Evolutionary conservation across 768 basidiomycete genomes (phyloP).

Genomic region (Pleurotus ostreatus): DNA sequence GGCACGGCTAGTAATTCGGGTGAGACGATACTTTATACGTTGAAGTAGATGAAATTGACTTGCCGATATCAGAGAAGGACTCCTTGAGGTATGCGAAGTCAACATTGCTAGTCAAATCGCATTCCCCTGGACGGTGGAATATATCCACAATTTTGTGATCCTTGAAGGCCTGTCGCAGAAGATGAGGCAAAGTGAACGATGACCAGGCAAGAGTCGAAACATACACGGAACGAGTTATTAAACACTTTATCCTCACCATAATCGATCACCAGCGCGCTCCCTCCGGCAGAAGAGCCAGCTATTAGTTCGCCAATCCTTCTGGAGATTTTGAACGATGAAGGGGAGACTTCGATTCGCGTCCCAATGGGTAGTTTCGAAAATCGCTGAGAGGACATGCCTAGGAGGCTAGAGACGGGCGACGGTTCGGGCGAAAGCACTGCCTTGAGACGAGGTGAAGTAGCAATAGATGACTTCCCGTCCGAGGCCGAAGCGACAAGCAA

Average conservation of each 20-base stretch:
- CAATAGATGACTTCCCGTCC: constrained; percentile 6
- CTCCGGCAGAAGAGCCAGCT: constrained; percentile 20
- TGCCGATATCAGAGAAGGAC: constrained; percentile 64
- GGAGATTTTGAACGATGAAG: constrained; percentile 63
- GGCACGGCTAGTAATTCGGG: constrained; percentile 25
- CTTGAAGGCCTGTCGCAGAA: constrained; percentile 72
- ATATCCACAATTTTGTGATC: constrained; percentile 81
- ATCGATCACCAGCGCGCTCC: constrained; percentile 81
- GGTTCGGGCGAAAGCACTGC: constrained; percentile 63
- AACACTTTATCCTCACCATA: constrained; percentile 77
- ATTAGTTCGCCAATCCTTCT: constrained; percentile 66
- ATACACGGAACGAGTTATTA: constrained; percentile 76
- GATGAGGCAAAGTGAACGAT: neutral
- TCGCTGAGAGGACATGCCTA: constrained; percentile 63
- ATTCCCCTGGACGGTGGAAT: constrained; percentile 80
- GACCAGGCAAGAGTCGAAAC: constrained; percentile 21
- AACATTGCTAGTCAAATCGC: constrained; percentile 95
- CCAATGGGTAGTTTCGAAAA: constrained; percentile 69
- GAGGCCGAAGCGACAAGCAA: constrained; percentile 59
- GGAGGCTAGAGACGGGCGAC: constrained; percentile 44
- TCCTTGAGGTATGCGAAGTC: constrained; percentile 90
- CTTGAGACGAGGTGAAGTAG: constrained; percentile 39
- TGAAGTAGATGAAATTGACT: constrained; percentile 14
- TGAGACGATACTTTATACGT: neutral
- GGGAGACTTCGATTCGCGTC: constrained; percentile 77